These are phyloP conservation scores for Cladosporium colombiae DNA, from an alignment of 2,329 filamentous ascomycete species.

Conservation along the genomic window DNA sequence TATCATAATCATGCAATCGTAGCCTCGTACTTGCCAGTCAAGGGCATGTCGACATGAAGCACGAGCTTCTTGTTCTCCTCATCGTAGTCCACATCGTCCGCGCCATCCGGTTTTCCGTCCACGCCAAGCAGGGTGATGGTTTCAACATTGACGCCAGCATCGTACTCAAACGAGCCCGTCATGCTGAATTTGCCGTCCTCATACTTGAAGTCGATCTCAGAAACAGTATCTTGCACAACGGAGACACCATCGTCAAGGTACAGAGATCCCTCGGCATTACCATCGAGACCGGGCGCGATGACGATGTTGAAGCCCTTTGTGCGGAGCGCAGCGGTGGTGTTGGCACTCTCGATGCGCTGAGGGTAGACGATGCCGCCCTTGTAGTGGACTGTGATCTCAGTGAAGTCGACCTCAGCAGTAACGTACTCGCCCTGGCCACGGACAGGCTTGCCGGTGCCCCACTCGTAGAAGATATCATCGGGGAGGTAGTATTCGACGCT, in stretches of 20 bases:
- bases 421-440: constrained; percentile 47
- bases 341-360: constrained; percentile 53
- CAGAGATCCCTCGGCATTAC: constrained; percentile 63
- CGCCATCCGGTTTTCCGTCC: constrained; percentile 11
- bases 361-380: constrained; percentile 57
- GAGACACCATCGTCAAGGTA: constrained; percentile 76
- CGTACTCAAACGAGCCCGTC: constrained; percentile 57
- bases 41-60: constrained; percentile 23
- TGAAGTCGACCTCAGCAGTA: constrained; percentile 46
- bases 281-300: constrained; percentile 62
- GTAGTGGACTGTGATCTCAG: constrained; percentile 63
- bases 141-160: constrained; percentile 20
- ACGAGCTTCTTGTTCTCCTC: constrained; percentile 21
- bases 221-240: constrained; percentile 55
- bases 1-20: constrained; percentile 18
- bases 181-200: constrained; percentile 21
- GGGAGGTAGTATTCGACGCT: constrained; percentile 57
- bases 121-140: constrained; percentile 17
- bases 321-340: constrained; percentile 62
- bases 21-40: constrained; percentile 21
- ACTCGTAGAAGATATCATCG: constrained; percentile 58
- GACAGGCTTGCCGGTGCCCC: constrained; percentile 50
- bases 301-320: constrained; percentile 68
- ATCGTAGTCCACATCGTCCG: constrained; percentile 19
- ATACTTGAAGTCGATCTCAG: constrained; percentile 21